Conservation (phyloP, 2,329 filamentous ascomycete genomes). For the Elsinoe perseae region DNA sequence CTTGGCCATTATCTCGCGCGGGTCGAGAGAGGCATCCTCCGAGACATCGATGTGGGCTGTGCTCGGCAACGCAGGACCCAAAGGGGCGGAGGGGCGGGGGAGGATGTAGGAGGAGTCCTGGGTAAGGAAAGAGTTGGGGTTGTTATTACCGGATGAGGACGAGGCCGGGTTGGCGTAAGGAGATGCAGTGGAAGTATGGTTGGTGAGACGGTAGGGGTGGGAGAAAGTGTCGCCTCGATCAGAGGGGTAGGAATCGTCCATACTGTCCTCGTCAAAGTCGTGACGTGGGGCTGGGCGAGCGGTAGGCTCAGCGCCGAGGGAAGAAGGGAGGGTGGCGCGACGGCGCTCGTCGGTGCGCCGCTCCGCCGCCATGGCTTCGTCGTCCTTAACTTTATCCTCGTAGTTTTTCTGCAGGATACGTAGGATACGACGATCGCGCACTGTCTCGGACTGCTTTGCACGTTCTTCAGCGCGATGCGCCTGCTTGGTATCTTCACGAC, state of each 20-base stretch:
- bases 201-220: background rate
- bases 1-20: slow-evolving; percentile 17
- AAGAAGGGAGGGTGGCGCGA: background rate
- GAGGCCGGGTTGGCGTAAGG: background rate
- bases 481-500: background rate
- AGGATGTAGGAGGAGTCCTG: background rate
- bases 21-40: slow-evolving; percentile 17
- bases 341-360: slow-evolving; percentile 13
- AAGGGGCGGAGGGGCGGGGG: background rate
- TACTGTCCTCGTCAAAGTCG: slow-evolving; percentile 12
- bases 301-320: background rate
- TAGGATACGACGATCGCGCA: background rate
- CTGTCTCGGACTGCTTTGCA: background rate
- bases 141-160: background rate
- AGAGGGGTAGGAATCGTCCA: background rate
- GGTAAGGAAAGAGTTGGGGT: background rate
- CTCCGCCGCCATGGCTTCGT: slow-evolving; percentile 17
- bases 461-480: slow-evolving; percentile 18
- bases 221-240: slow-evolving; percentile 5
- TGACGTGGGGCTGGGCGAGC: background rate
- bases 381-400: slow-evolving; percentile 19
- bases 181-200: slow-evolving; percentile 2
- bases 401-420: slow-evolving; percentile 4
- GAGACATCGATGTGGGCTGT: background rate
- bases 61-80: background rate